Percentiles rank a stretch among this genome's conserved stretches.
These are phyloP conservation scores for Jackrogersella minutella DNA, from an alignment of 495 filamentous ascomycete species.

Conservation along the genomic window DNA sequence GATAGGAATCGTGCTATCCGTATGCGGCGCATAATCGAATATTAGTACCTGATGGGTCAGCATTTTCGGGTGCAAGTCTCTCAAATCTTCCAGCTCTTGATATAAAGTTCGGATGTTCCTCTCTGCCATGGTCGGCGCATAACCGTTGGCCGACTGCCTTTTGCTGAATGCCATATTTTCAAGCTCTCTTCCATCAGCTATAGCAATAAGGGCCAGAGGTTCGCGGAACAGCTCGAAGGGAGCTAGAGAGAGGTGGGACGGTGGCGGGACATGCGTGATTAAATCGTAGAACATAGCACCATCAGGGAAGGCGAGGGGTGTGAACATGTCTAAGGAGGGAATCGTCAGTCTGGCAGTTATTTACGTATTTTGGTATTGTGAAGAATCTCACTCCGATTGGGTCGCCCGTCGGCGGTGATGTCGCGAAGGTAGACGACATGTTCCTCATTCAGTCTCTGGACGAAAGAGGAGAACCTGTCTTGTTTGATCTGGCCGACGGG, in stretches of 20 bases:
- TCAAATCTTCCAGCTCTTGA: slow-evolving; percentile 72
- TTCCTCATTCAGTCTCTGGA: slow-evolving; percentile 77
- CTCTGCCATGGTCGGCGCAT: slow-evolving; percentile 54
- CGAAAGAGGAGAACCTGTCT: slow-evolving; percentile 80
- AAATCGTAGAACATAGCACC: slow-evolving; percentile 92
- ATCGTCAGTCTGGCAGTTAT: slow-evolving; percentile 44
- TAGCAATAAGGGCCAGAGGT: slow-evolving; percentile 78
- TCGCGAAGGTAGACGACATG: slow-evolving; percentile 89
- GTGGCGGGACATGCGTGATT: slow-evolving; percentile 76
- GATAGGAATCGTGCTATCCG: slow-evolving; percentile 55
- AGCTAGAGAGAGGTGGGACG: slow-evolving; percentile 77
- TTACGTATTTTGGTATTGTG: neutral
- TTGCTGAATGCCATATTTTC: slow-evolving; percentile 53
- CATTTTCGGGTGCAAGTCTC: slow-evolving; percentile 75
- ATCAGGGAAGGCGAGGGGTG: slow-evolving; percentile 87
- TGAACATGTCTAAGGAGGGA: slow-evolving; percentile 81
- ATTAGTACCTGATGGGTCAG: slow-evolving; percentile 81
- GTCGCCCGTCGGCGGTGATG: slow-evolving; percentile 84
- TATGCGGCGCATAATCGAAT: slow-evolving; percentile 69
- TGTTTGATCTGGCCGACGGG: slow-evolving; percentile 86
- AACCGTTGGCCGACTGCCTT: slow-evolving; percentile 55
- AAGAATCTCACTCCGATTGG: slow-evolving; percentile 78
- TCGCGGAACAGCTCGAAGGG: slow-evolving; percentile 89
- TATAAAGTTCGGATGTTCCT: slow-evolving; percentile 62
- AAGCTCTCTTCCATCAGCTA: slow-evolving; percentile 76